Base-by-base conservation (phyloP, 805 yeast species). In the Tetrapisispora iriomotensis region DNA sequence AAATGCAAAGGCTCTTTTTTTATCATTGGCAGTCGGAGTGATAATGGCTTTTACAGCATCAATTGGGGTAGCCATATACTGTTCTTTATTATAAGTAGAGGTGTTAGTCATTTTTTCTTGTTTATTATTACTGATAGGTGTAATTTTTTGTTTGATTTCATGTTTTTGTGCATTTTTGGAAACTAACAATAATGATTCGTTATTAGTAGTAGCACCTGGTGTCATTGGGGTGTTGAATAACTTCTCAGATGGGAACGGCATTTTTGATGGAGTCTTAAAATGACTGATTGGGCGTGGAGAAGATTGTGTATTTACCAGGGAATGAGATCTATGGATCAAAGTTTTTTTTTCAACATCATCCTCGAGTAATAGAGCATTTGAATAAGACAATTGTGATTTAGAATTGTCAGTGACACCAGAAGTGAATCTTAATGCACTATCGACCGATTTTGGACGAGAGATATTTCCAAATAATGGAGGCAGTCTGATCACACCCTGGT, bases 1-100 rank as follows among this genome's bases (percentile, higher is more conserved):
- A 62, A 90, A 90, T 14, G 96, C 96, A 63, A 79, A 83, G 1
- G 68, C 60, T 37, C 62, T 54, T 39, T 61, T 64, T 41, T 62
- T 65, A 8, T 52, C 54, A 15, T 47, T 51, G 17, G 43, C 39
- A 13, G 58, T 51, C 14, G 64, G 62, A 17, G 61, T 53, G 12
- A 56, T 50, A 3, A 51, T 50, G 5, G 61, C 58, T 26, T 55
- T 60, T 5, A 51, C 58, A 17, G 63, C 58, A 3, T 61, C 58
- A n/a, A 57, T 41, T 3, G 63, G 58, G 6, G 64, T 55, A 12
- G 53, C 40, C 36, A 54, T 41, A 38, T 57, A 33, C 9, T 33
- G 56, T 6, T 46, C 42, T 32, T 45, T 50, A 30, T 38, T 51
- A n/a, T 9, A 6, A 5, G 25, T n/a, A 6, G 17, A 13, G 9